Conservation (phyloP, 257 asterid genomes). For the Solanum chiquidenum region DNA sequence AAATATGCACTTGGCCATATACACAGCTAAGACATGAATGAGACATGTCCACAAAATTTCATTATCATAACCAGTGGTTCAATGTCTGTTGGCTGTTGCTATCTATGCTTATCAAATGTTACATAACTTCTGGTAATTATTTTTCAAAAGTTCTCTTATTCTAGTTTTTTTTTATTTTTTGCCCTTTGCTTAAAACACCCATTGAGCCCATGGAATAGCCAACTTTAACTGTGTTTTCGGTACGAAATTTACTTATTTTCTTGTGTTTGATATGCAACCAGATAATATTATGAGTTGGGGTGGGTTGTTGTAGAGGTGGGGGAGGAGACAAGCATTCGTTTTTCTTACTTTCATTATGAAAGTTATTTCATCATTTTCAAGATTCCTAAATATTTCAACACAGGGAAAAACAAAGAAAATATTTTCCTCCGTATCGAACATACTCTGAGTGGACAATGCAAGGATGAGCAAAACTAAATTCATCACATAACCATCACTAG, state of each 20-base stretch:
- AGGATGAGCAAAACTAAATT: background rate
- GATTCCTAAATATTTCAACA: background rate
- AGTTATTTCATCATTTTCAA: background rate
- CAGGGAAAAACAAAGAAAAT: too few species aligned
- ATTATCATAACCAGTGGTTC: background rate
- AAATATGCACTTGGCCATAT: constrained; percentile 11
- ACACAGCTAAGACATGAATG: background rate
- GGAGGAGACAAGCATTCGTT: background rate
- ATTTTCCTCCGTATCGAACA: background rate
- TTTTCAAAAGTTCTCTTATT: background rate
- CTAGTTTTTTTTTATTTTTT: background rate
- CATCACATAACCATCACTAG: background rate
- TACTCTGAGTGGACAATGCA: background rate
- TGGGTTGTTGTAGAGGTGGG: background rate
- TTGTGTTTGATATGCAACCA: background rate
- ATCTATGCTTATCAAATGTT: background rate
- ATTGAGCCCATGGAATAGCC: background rate
- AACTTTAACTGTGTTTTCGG: too few species aligned
- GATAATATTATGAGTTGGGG: background rate
- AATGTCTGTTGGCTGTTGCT: background rate
- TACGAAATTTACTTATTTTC: background rate
- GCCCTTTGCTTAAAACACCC: background rate
- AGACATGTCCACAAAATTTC: background rate
- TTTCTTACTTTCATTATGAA: background rate
- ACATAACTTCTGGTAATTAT: background rate